Evolutionary conservation across 2,329 filamentous ascomycete genomes (phyloP).

Genomic region (Ophiostoma perfectum): DNA sequence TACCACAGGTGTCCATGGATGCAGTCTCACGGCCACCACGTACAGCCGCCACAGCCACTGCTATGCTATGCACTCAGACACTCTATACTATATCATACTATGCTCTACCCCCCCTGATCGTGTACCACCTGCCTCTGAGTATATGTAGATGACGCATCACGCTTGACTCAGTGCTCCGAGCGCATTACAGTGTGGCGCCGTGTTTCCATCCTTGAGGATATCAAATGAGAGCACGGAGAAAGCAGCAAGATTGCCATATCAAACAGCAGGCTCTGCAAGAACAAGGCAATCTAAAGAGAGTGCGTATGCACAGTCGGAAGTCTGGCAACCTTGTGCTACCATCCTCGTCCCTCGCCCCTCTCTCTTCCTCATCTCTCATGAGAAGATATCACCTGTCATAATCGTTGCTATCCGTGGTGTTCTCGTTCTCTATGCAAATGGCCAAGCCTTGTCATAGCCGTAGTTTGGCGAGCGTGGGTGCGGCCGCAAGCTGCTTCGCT

Average conservation of each 20-base stretch:
- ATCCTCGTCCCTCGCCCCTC: neutral
- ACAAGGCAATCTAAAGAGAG: neutral
- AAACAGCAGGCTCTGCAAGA: too few species aligned
- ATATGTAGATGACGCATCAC: neutral
- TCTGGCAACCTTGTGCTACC: neutral
- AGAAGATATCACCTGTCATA: neutral
- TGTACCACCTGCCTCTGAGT: neutral
- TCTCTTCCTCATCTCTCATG: neutral
- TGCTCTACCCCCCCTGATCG: neutral
- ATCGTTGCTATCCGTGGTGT: too few species aligned
- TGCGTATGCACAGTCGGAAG: neutral
- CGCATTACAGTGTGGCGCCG: neutral
- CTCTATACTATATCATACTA: neutral
- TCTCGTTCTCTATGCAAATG: too few species aligned
- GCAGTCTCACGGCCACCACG: constrained; percentile 6
- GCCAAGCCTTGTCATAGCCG: neutral
- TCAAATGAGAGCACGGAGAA: neutral
- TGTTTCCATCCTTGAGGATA: neutral
- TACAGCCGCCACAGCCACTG: constrained; percentile 2
- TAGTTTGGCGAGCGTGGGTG: neutral
- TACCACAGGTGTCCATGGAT: constrained; percentile 7
- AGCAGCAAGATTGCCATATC: neutral
- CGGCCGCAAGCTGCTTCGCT: neutral
- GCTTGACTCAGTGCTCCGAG: neutral
- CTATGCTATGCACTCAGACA: neutral